Base-by-base conservation (phyloP, 805 yeast genomes). In the Suhomyces pyralidae region DNA sequence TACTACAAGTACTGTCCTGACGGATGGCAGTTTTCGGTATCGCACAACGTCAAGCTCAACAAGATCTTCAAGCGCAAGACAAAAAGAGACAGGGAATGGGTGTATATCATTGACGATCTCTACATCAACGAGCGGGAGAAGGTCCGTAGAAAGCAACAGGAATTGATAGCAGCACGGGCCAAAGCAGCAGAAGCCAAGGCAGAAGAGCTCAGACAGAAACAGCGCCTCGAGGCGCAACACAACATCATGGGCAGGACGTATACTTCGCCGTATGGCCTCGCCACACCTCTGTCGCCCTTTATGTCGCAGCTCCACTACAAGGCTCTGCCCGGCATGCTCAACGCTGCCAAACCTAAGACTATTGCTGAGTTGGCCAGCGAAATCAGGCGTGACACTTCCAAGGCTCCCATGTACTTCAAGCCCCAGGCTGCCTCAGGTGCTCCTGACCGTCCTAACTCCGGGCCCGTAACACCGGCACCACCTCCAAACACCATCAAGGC, bases 1-100 rank as follows among this genome's bases (percentile, higher is more conserved):
- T 94, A 89, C 72, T 94, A 90, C 71, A 81, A 85, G 61, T 93
- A 90, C 69, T 92, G 97, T 62, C 93, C 96, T 0, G 96, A 91
- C 67, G 98, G 98, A 2, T 94, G 99, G 99, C 99, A 94, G 71
- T 86, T 89, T 63, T 84, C 96, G 0, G 96, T 94, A 17, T 81
- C 96, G 49, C 99, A 94, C 70, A 92, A 91, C 61, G 76, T 94
- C 40, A 86, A 93, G 20, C 77, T 90, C 58, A 91, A 91, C 70
- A 90, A 90, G 70, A 85, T 93, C 6, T 94, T 93, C 73, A 78
- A 82, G 50, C 88, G 88, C 63, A 85, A 88, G 14, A 52, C 48
- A 50, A 83, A 90, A 38, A 86, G 87, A 55, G 94, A 96, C n/a
- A 88, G 88, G 66, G 97, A 96, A 52, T 92, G 96, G 96, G 72